Evolutionary conservation across 148 eudicot species (phyloP).

Genomic region (Heliamphora exappendiculata): DNA sequence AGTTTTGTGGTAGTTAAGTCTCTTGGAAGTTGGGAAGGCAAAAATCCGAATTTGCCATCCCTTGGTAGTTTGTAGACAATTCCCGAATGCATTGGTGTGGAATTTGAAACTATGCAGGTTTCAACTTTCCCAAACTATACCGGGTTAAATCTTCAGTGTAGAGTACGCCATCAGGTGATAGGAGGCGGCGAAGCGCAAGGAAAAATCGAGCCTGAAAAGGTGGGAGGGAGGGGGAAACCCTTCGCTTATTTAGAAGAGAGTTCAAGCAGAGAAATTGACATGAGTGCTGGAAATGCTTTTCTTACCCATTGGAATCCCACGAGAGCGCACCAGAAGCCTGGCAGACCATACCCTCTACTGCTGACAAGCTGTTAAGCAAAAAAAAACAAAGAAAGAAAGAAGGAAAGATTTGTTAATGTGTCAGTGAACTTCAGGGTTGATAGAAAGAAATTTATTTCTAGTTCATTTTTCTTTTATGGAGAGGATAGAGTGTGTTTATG

Average conservation of each 20-base stretch:
- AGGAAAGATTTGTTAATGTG: too few relatives aligned
- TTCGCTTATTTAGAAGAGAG: not conserved
- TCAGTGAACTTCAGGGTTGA: too few relatives aligned
- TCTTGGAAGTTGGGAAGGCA: too few relatives aligned
- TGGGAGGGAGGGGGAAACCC: not conserved
- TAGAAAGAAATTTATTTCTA: too few relatives aligned
- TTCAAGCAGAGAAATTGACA: not conserved
- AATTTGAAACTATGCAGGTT: slow-evolving; percentile 31
- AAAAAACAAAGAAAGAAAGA: too few relatives aligned
- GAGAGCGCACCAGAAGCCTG: slow-evolving; percentile 73
- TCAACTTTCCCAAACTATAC: slow-evolving; percentile 34
- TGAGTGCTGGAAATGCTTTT: not conserved
- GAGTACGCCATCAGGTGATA: slow-evolving; percentile 52
- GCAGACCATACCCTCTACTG: slow-evolving; percentile 60
- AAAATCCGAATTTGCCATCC: too few relatives aligned
- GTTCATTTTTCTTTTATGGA: too few relatives aligned
- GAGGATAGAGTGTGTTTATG: too few relatives aligned
- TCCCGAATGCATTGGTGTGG: not conserved
- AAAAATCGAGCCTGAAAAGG: slow-evolving; percentile 42
- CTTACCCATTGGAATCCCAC: slow-evolving; percentile 87
- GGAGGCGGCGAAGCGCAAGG: slow-evolving; percentile 42
- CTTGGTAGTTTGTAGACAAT: not conserved
- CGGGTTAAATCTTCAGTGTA: slow-evolving; percentile 39
- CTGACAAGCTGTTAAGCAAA: slow-evolving; percentile 38
- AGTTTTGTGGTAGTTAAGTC: too few relatives aligned